Evolutionary conservation across 495 filamentous ascomycete species (phyloP).

Genomic region (Amorphotheca resinae): DNA sequence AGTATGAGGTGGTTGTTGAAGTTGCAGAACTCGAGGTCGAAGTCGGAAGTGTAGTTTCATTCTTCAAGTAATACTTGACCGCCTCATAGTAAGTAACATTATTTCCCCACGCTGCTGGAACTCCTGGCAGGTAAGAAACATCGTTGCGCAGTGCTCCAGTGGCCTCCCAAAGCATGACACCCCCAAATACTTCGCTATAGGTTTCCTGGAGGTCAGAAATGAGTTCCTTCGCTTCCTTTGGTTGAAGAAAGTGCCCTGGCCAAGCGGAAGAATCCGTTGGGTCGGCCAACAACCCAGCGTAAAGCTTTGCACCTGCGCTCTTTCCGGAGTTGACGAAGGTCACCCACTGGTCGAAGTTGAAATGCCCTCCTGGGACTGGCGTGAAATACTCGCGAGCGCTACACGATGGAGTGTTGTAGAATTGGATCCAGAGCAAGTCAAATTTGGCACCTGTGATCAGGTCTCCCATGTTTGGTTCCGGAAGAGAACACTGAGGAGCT

Average conservation of each 20-base stretch:
- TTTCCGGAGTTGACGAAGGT: constrained; percentile 17
- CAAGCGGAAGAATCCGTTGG: constrained; percentile 19
- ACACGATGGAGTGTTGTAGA: constrained; percentile 37
- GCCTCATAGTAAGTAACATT: constrained; percentile 21
- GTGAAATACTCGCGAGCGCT: constrained; percentile 34
- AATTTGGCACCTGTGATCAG: constrained; percentile 39
- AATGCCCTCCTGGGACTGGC: constrained; percentile 23
- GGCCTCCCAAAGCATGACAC: constrained; percentile 65
- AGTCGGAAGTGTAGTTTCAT: not conserved
- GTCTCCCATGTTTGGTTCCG: constrained; percentile 38
- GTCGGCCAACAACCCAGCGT: constrained; percentile 25
- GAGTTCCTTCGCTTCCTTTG: constrained; percentile 37
- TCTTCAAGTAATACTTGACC: constrained; percentile 31
- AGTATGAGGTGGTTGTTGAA: constrained; percentile 5
- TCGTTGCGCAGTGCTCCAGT: constrained; percentile 20
- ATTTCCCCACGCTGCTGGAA: not conserved
- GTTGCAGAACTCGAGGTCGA: not conserved
- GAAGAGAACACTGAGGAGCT: constrained; percentile 43
- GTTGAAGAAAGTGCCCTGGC: constrained; percentile 28
- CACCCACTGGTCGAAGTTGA: constrained; percentile 27
- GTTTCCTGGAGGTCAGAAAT: constrained; percentile 22
- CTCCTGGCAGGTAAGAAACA: not conserved
- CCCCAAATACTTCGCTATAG: constrained; percentile 49
- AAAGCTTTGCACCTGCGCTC: constrained; percentile 30
- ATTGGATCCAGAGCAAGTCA: constrained; percentile 57